Base-by-base conservation (phyloP, 352 stramenopile species). In the Globisporangium spinosum region DNA sequence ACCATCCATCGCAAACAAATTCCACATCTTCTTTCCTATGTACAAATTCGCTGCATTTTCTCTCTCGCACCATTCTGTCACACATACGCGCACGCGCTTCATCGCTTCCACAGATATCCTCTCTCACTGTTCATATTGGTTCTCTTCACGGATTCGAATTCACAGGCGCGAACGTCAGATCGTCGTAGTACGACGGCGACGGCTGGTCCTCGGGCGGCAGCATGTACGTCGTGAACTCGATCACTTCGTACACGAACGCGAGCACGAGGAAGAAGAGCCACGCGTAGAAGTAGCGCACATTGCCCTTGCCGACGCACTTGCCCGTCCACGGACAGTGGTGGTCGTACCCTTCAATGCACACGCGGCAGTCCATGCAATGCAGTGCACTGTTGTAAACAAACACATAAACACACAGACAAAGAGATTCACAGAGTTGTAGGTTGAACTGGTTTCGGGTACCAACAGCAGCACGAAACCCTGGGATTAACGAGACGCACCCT, bases 261-360 rank as follows among this genome's bases (percentile, higher is more conserved):
- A 95, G 73, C 55, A 96, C 82, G 34, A 97, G 77, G 62, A 91
- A 93, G 64, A 91, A 75, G 25, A 97, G 75, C 84, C 90, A 97
- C 58, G 70, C 65, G 70, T 95, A 93, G 64, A 97, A 97, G 74
- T 83, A 93, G 29, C 75, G 74, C 22, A 95, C 71, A 65, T 91
- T 97, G 62, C 80, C 69, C 57, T 82, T 84, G 65, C 89, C 90
- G 60, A 97, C 84, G 69, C 90, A 97, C 73, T 97, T 97, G 67
- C 90, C 89, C 13, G 91, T 98, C 89, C 91, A 98, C n/a, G 91
- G 91, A 73, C 91, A 98, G 61, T 98, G 91, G 77, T 98, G 91
- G 73, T 98, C 90, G 68, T 96, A 93, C 56, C 89, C 89, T 51
- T 89, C 82, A 59, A 97, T 88, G 63, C 90, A 97, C 64, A 91